Conservation (phyloP, 805 yeast genomes). For the Wickerhamomyces ciferrii region DNA sequence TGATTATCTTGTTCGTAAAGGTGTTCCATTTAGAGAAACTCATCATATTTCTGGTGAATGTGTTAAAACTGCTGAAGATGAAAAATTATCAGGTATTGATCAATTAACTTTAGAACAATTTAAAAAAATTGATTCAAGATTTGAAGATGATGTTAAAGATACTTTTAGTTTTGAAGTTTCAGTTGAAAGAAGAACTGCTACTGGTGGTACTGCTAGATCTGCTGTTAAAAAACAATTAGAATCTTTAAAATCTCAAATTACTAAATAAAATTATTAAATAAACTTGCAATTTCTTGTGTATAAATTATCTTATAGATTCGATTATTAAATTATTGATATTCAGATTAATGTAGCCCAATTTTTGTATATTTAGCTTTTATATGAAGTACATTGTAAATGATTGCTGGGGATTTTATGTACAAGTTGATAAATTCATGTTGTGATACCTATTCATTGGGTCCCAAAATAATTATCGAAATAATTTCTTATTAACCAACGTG, state of each 20-base stretch:
- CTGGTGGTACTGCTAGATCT: constrained; percentile 92
- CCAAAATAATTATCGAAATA: constrained; percentile 11
- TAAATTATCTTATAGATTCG: too few species aligned
- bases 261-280: too few species aligned
- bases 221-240: constrained; percentile 78
- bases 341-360: too few species aligned
- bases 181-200: constrained; percentile 95
- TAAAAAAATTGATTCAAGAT: constrained; percentile 73
- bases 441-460: too few species aligned
- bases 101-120: constrained; percentile 74
- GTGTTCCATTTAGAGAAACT: constrained; percentile 98
- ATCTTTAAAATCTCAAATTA: constrained; percentile 25
- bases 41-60: constrained; percentile 99
- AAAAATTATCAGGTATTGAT: constrained; percentile 78
- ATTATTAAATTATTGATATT: too few species aligned
- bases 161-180: constrained; percentile 91
- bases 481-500: constrained; percentile 14
- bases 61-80: constrained; percentile 84
- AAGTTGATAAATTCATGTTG: too few species aligned
- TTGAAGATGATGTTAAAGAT: constrained; percentile 71
- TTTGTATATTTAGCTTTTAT: too few species aligned
- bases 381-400: too few species aligned
- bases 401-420: too few species aligned
- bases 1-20: constrained; percentile 93
- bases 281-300: too few species aligned